These are phyloP conservation scores for Colletotrichum lentis DNA, from an alignment of 2,329 filamentous ascomycete genomes.

Conservation along the genomic window DNA sequence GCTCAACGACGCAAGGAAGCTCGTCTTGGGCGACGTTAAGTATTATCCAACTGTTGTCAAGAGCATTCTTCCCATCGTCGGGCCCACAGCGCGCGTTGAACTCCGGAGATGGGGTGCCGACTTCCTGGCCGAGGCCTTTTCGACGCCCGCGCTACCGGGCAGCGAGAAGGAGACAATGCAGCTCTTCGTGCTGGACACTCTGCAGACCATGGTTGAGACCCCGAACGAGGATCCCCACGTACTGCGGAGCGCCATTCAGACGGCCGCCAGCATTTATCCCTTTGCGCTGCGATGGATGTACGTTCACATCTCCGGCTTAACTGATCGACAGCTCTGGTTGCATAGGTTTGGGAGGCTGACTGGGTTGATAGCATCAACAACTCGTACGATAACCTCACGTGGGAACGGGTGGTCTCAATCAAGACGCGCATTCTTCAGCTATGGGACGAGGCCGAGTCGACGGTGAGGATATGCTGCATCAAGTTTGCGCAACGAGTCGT, in stretches of 20 bases:
- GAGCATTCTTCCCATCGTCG: slow-evolving; percentile 91
- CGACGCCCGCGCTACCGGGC: slow-evolving; percentile 81
- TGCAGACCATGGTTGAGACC: slow-evolving; percentile 75
- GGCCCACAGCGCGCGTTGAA: slow-evolving; percentile 76
- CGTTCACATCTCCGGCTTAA: slow-evolving; percentile 56
- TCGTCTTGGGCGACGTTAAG: slow-evolving; percentile 84
- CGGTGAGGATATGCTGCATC: slow-evolving; percentile 91
- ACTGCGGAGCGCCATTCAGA: slow-evolving; percentile 85
- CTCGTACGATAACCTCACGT: slow-evolving; percentile 79
- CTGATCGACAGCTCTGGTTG: background rate
- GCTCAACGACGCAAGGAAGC: slow-evolving; percentile 87
- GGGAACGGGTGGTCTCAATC: slow-evolving; percentile 88
- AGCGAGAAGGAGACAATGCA: slow-evolving; percentile 84
- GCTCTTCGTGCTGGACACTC: slow-evolving; percentile 77
- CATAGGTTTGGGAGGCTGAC: slow-evolving; percentile 40
- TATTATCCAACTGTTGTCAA: slow-evolving; percentile 93
- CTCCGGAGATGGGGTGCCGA: slow-evolving; percentile 95
- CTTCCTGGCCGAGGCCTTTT: slow-evolving; percentile 94
- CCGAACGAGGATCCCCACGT: slow-evolving; percentile 81
- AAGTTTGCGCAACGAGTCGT: slow-evolving; percentile 97
- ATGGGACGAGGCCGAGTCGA: slow-evolving; percentile 81
- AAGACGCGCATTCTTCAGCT: slow-evolving; percentile 88
- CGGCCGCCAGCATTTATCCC: slow-evolving; percentile 91
- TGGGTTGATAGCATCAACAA: slow-evolving; percentile 77
- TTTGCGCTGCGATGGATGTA: slow-evolving; percentile 94